A percentile compares a stretch with the other conserved stretches of the same genome.
These are phyloP conservation scores for Basipetospora chlamydospora DNA, from an alignment of 2,329 filamentous ascomycete species.

Conservation along the genomic window DNA sequence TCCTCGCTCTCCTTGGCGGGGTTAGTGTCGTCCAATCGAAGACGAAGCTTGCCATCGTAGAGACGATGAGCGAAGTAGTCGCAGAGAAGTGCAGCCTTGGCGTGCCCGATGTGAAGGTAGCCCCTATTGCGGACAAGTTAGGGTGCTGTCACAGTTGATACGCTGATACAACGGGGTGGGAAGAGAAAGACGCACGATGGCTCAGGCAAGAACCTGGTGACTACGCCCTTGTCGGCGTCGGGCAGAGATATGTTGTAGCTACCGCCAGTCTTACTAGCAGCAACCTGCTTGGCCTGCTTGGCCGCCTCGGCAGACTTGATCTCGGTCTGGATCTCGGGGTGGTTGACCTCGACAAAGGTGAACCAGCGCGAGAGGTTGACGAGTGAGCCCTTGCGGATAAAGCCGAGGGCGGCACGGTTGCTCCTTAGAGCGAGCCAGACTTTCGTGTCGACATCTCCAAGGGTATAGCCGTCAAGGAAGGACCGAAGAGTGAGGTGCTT, in stretches of 20 bases:
- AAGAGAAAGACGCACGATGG: conserved; percentile 47
- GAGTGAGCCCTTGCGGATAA: conserved; percentile 64
- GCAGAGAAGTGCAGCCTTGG: conserved; percentile 84
- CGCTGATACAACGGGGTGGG: no score
- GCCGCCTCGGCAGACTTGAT: conserved; percentile 55
- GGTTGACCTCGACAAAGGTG: conserved; percentile 65
- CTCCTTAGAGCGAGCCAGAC: conserved; percentile 72
- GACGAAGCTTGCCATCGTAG: conserved; percentile 78
- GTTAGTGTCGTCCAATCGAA: conserved; percentile 96
- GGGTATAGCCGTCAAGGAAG: conserved; percentile 67
- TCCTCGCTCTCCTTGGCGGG: conserved; percentile 95
- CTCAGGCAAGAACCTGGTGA: conserved; percentile 87
- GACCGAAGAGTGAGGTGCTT: conserved; percentile 77
- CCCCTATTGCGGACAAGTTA: conserved; percentile 37
- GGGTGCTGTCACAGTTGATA: no score
- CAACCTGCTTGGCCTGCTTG: conserved; percentile 54
- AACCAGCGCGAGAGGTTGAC: conserved; percentile 79
- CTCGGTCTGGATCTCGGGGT: conserved; percentile 60
- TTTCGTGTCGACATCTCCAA: conserved; percentile 64
- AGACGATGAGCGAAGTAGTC: conserved; percentile 94
- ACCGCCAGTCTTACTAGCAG: conserved; percentile 60
- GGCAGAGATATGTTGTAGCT: conserved; percentile 82
- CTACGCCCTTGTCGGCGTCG: conserved; percentile 75
- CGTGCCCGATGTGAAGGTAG: conserved; percentile 90
- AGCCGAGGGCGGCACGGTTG: conserved; percentile 72